Conservation (phyloP, 1,139 yeast genomes). For the Nadsonia commutata region DNA sequence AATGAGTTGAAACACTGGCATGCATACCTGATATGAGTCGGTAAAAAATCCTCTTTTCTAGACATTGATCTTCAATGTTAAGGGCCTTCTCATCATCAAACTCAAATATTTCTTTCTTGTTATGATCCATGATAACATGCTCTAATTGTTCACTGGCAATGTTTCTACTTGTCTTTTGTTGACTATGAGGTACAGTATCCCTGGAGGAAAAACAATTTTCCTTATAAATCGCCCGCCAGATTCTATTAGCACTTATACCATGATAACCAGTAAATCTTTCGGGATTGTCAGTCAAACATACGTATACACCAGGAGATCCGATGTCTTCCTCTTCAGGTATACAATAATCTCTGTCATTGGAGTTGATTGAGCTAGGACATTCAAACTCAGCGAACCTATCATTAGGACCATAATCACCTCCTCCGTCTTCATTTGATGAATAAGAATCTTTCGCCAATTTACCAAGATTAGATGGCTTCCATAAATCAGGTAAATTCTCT, state of each 20-base stretch:
- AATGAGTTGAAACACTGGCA: constrained; percentile 87
- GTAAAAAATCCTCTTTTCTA: constrained; percentile 78
- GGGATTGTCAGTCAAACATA: constrained; percentile 75
- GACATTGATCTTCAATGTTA: constrained; percentile 40
- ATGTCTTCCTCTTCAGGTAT: constrained; percentile 41
- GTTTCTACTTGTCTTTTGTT: constrained; percentile 5
- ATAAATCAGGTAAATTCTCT: constrained; percentile 46
- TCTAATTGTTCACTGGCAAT: constrained; percentile 12
- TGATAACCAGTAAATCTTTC: constrained; percentile 95
- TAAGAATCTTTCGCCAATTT: constrained; percentile 34
- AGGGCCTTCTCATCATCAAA: constrained; percentile 18
- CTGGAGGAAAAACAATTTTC: constrained; percentile 59
- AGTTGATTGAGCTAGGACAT: background rate
- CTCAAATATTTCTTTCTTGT: constrained; percentile 18
- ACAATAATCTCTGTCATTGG: constrained; percentile 34
- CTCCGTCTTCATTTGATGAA: constrained; percentile 19
- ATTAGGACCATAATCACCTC: constrained; percentile 13
- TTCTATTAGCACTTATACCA: constrained; percentile 80
- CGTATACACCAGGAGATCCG: constrained; percentile 49
- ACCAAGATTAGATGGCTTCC: constrained; percentile 67
- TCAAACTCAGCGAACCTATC: constrained; percentile 14
- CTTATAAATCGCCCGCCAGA: constrained; percentile 85
- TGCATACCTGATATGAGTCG: constrained; percentile 87
- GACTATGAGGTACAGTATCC: constrained; percentile 1
- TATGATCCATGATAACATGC: constrained; percentile 13